A percentile compares a stretch with the other conserved stretches of the same genome.
Conservation (phyloP, 495 filamentous ascomycete species). For the Amorphotheca resinae region DNA sequence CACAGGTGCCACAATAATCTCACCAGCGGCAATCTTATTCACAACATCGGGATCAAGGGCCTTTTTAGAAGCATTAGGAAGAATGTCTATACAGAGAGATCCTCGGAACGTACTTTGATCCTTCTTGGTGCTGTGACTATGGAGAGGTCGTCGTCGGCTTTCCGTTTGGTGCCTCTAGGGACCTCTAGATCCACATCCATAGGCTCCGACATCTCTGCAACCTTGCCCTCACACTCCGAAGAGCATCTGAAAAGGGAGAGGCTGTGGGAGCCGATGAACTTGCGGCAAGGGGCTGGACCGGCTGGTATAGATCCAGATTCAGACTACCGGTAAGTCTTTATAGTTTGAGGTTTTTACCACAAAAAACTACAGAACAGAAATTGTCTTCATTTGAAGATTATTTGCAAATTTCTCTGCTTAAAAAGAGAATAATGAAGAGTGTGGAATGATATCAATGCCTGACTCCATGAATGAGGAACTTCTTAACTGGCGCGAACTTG, state of each 20-base stretch:
- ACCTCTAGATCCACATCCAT: constrained; percentile 17
- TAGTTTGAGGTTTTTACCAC: no score
- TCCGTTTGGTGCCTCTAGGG: constrained; percentile 24
- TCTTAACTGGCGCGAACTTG: no score
- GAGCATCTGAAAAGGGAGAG: not conserved
- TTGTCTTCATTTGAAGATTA: no score
- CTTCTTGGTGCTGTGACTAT: constrained; percentile 23
- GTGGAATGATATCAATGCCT: no score
- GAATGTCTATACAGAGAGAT: not conserved
- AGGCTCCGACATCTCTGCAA: constrained; percentile 13
- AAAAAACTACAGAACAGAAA: no score
- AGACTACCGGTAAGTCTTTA: no score
- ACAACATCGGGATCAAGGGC: constrained; percentile 90
- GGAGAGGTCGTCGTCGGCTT: constrained; percentile 19
- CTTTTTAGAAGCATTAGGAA: constrained; percentile 28
- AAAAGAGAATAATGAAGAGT: no score
- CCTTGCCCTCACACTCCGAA: no score
- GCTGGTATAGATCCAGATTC: no score
- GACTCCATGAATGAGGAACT: no score
- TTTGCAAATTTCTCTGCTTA: no score
- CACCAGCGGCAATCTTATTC: constrained; percentile 98
- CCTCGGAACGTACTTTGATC: constrained; percentile 22
- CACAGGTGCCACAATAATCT: constrained; percentile 96
- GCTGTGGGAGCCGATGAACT: not conserved
- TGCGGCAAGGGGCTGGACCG: not conserved